Evolutionary conservation across 1,139 yeast species (phyloP), one percentile per base, ranked within the genome.

Genomic region (Yamadazyma atlantica): DNA sequence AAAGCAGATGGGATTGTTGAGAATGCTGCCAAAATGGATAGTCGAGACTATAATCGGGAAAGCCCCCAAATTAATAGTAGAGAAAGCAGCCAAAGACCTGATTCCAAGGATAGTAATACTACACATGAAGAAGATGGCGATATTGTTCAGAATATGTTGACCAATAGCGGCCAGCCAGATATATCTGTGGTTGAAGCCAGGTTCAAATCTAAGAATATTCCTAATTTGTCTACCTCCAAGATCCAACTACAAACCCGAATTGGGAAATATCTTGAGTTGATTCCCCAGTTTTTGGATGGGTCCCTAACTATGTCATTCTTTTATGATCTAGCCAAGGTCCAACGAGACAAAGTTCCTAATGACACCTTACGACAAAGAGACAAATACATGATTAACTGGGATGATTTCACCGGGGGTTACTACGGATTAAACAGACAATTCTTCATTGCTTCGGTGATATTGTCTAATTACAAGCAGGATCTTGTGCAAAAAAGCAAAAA

Each of bases 361-460:
- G 64, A 71, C 3, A 60, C 73, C 1, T 60, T 83, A 47, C 65
- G 82, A 3, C 63, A 62, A 15, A 54, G 60, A 17, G 85, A 80
- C 33, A 64, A 76, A 33, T 62, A 73, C 49, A 59, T 58, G 11
- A 53, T 80, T 15, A 69, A 77, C 23, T 71, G 82, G 63, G 49
- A 58, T 11, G 48, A 55, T 17, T 80, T 74, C 47, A 61, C 66
- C 8, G 80, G 79, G n/a, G 90, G 90, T 0, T 83, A 73, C 50
- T 73, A 74, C 47, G 90, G 90, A 0, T 57, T 74, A 29, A 66
- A 69, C 41, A 60, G 88, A 38, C 86, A 82, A 45, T 64, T 73
- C 38, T 55, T 63, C 12, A 69, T 83, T 1, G 73, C 82, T 1
- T 54, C 57, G 19, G 45, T 58, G 40, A 66, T 75, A 32, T 42